Evolutionary conservation across 805 yeast genomes (phyloP).

Genomic region (Yueomyces sp.): DNA sequence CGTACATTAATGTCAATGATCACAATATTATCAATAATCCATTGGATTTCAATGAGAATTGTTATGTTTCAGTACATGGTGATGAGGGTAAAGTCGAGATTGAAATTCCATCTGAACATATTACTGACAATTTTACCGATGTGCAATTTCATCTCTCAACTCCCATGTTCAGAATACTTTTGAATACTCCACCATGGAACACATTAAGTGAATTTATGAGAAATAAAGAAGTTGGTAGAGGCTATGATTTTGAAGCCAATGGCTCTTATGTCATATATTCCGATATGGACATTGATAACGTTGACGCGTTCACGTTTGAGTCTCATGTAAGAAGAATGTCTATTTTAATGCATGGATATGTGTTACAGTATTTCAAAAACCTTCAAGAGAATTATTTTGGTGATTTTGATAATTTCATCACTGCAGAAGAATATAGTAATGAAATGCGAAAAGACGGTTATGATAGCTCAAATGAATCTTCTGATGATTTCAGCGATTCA

Average conservation of each 20-base stretch:
- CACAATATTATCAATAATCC: slow-evolving; percentile 84
- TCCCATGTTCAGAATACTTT: slow-evolving; percentile 42
- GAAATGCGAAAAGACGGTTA: background rate
- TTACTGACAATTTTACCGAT: slow-evolving; percentile 37
- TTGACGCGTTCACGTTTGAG: slow-evolving; percentile 55
- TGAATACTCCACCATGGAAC: slow-evolving; percentile 88
- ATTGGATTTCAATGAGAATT: slow-evolving; percentile 67
- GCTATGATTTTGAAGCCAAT: slow-evolving; percentile 42
- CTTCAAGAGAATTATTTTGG: slow-evolving; percentile 87
- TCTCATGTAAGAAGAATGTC: slow-evolving; percentile 56
- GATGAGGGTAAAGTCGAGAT: slow-evolving; percentile 34
- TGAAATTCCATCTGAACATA: slow-evolving; percentile 44
- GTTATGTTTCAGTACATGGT: slow-evolving; percentile 64
- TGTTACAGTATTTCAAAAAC: slow-evolving; percentile 59
- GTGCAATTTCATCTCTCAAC: slow-evolving; percentile 41
- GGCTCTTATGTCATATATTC: slow-evolving; percentile 57
- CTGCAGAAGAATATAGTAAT: slow-evolving; percentile 65
- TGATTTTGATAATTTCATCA: slow-evolving; percentile 65
- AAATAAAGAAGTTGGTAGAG: slow-evolving; percentile 50
- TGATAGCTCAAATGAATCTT: background rate
- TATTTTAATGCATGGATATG: slow-evolving; percentile 64
- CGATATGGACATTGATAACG: slow-evolving; percentile 47
- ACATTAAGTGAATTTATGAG: slow-evolving; percentile 62
- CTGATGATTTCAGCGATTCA: background rate
- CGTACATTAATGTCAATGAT: slow-evolving; percentile 74